A percentile compares a stretch with the other conserved stretches of the same genome.
Evolutionary conservation across 1,139 yeast genomes (phyloP).

Genomic region (Candida smagusa): DNA sequence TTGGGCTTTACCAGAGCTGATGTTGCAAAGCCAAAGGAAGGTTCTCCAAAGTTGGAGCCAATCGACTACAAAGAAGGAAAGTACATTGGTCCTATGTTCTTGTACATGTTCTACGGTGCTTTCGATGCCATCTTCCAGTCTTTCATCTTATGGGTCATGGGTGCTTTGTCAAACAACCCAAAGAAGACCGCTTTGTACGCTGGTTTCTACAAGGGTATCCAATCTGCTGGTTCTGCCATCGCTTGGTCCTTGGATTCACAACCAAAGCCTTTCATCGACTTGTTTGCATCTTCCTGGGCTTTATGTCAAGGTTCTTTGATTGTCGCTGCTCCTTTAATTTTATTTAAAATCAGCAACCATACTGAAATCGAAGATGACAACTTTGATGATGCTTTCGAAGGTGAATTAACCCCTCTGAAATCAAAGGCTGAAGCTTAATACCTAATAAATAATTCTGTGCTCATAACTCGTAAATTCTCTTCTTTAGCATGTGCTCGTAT

Average conservation of each 20-base stretch:
- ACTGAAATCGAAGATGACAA: conserved; percentile 40
- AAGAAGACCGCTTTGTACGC: conserved; percentile 56
- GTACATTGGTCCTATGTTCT: conserved; percentile 59
- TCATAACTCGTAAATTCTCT: no score
- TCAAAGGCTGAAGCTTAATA: neutral
- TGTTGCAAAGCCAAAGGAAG: conserved; percentile 13
- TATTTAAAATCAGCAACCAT: conserved; percentile 42
- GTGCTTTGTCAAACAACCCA: conserved; percentile 57
- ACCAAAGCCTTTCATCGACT: conserved; percentile 34
- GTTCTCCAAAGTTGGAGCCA: conserved; percentile 16
- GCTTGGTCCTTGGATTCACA: conserved; percentile 58
- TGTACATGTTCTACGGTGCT: conserved; percentile 58
- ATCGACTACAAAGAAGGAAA: conserved; percentile 45
- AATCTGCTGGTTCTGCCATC: conserved; percentile 62
- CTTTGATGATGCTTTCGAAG: conserved; percentile 8
- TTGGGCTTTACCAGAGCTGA: conserved; percentile 40
- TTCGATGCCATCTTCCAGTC: conserved; percentile 60
- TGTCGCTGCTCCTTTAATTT: conserved; percentile 28
- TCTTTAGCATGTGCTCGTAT: neutral
- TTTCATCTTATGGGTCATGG: conserved; percentile 54
- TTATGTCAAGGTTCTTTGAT: conserved; percentile 47
- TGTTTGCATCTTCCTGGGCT: conserved; percentile 60
- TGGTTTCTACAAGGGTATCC: conserved; percentile 62
- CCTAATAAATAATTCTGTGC: no score
- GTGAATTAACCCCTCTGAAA: conserved; percentile 8